A percentile compares a stretch with the other conserved stretches of the same genome.
phyloP scores from a whole-genome alignment of 169 alveolate species.

The Eimeria acervulina region DNA sequence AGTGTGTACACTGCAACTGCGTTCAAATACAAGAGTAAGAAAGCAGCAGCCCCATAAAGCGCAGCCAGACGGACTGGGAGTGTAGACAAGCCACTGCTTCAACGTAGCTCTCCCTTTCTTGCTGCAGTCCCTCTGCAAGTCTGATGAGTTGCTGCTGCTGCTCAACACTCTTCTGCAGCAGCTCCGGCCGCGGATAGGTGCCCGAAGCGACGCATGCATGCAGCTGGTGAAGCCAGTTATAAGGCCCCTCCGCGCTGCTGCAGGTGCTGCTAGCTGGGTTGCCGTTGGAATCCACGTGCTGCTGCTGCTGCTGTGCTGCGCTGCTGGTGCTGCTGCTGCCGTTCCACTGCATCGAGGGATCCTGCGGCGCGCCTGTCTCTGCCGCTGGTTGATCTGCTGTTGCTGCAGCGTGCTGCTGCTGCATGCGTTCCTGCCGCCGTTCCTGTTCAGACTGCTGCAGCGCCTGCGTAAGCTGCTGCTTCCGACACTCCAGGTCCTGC shows the following conservation, averaged over 20 bases:
- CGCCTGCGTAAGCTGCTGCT: constrained; percentile 78
- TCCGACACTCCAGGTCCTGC: constrained; percentile 73
- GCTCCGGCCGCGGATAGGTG: constrained; percentile 58
- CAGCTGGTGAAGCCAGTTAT: constrained; percentile 78
- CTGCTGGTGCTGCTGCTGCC: constrained; percentile 47
- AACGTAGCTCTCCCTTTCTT: constrained; percentile 76
- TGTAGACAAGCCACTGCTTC: constrained; percentile 79
- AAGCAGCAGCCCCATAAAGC: not conserved
- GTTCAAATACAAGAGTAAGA: not conserved
- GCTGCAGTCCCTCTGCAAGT: constrained; percentile 67
- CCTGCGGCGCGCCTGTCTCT: constrained; percentile 33
- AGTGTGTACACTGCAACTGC: not conserved
- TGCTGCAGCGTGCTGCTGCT: constrained; percentile 54
- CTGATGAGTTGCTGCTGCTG: constrained; percentile 80
- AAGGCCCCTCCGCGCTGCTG: constrained; percentile 72
- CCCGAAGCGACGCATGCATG: constrained; percentile 60
- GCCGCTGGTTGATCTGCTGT: constrained; percentile 1
- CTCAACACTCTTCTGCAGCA: constrained; percentile 78
- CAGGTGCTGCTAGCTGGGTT: constrained; percentile 67
- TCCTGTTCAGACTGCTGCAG: constrained; percentile 66
- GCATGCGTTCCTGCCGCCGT: constrained; percentile 61
- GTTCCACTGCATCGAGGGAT: constrained; percentile 26
- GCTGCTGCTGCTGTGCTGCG: constrained; percentile 39
- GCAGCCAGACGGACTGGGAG: constrained; percentile 51
- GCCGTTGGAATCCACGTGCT: constrained; percentile 40